A percentile compares a stretch with the other conserved stretches of the same genome.
Conservation (phyloP, 129 eudicot genomes). For the Heracleum sosnowskyi region DNA sequence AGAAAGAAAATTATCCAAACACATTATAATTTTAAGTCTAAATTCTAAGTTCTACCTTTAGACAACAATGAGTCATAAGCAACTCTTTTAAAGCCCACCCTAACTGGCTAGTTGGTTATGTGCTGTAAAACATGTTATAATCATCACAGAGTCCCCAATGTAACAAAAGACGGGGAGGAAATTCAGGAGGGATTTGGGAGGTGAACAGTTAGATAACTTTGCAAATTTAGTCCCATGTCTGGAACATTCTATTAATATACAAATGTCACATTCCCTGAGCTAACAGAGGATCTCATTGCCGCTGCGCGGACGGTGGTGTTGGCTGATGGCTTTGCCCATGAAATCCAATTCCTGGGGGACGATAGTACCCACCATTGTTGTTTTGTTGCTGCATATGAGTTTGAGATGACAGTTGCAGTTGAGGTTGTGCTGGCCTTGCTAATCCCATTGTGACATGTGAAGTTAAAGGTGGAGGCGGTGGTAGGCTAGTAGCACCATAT, state of each 20-base stretch:
- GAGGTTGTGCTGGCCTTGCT: constrained; percentile 57
- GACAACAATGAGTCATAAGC: too few relatives aligned
- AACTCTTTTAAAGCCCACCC: too few relatives aligned
- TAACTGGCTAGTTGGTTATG: neutral
- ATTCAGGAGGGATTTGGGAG: neutral
- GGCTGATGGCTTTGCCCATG: constrained; percentile 71
- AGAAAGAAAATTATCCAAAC: too few relatives aligned
- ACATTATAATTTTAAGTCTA: too few relatives aligned
- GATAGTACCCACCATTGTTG: constrained; percentile 47
- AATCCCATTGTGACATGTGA: constrained; percentile 45
- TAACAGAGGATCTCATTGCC: constrained; percentile 46
- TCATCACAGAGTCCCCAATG: neutral
- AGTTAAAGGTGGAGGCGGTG: constrained; percentile 58
- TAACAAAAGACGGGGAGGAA: neutral
- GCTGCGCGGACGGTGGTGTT: constrained; percentile 57
- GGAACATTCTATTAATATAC: constrained; percentile 44
- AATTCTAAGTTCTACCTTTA: too few relatives aligned
- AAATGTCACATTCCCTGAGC: constrained; percentile 17
- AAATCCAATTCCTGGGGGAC: constrained; percentile 79
- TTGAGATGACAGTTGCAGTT: constrained; percentile 34
- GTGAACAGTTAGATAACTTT: neutral
- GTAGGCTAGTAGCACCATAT: constrained; percentile 44
- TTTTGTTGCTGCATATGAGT: constrained; percentile 28
- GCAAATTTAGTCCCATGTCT: constrained; percentile 4
- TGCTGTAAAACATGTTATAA: neutral